phyloP scores from a whole-genome alignment of 192 early-diverging fungal genomes.

The Mortierella claussenii region DNA sequence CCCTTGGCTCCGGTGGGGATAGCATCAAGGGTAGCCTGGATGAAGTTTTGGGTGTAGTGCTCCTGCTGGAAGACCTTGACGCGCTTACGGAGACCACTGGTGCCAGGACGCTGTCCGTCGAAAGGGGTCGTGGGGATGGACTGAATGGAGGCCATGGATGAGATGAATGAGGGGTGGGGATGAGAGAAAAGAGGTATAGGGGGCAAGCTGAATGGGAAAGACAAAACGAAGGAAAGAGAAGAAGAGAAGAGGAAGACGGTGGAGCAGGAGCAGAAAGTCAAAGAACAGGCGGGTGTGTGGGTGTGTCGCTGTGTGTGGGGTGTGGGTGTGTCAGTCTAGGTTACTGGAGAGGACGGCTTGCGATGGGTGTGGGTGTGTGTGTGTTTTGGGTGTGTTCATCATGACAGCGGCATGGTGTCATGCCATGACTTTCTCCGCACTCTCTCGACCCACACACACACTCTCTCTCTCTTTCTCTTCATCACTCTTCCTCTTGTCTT shows the following conservation, averaged over 20 bases:
- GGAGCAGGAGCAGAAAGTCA: too few species aligned
- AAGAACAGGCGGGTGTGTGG: too few species aligned
- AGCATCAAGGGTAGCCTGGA: constrained; percentile 88
- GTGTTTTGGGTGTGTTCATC: too few species aligned
- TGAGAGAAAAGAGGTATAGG: background rate
- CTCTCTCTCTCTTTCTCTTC: background rate
- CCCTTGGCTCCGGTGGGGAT: constrained; percentile 84
- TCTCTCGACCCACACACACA: background rate
- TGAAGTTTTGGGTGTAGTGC: constrained; percentile 97
- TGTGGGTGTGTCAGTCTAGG: too few species aligned
- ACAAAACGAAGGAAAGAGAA: background rate
- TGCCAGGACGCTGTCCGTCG: constrained; percentile 97
- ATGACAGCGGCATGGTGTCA: too few species aligned
- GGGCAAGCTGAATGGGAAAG: background rate
- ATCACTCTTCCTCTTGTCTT: too few species aligned
- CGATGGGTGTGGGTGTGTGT: too few species aligned
- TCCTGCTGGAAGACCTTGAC: constrained; percentile 95
- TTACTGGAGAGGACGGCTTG: too few species aligned
- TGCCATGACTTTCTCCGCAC: background rate
- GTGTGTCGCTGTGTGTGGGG: too few species aligned
- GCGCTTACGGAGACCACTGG: constrained; percentile 94
- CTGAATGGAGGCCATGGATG: constrained; percentile 46
- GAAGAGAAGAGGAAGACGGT: too few species aligned
- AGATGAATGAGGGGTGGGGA: constrained; percentile 3
- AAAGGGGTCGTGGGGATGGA: constrained; percentile 76